Percentiles rank a stretch among this genome's conserved stretches.
Evolutionary conservation across 352 stramenopile genomes (phyloP).

Genomic region (Pythium dissimile): DNA sequence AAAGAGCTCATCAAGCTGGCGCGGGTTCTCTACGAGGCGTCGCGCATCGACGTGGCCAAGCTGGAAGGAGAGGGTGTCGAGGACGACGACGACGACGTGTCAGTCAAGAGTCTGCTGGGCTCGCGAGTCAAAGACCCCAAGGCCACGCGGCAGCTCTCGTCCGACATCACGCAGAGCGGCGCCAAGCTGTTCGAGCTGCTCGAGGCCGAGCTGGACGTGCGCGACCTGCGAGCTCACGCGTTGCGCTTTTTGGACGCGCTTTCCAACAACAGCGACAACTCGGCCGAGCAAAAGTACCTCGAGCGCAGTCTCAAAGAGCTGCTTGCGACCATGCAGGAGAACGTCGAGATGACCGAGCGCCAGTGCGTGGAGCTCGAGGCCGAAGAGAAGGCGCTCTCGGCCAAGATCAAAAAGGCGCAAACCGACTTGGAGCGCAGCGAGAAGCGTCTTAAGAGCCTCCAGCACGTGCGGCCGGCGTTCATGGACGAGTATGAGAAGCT

Average conservation of each 20-base stretch:
- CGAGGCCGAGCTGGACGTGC: conserved; percentile 87
- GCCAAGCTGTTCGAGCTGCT: conserved; percentile 92
- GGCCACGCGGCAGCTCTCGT: conserved; percentile 85
- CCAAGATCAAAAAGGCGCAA: conserved; percentile 94
- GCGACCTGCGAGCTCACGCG: conserved; percentile 71
- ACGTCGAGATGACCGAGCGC: conserved; percentile 80
- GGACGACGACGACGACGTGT: conserved; percentile 75
- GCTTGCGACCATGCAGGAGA: conserved; percentile 76
- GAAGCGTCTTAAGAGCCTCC: conserved; percentile 91
- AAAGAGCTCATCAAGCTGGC: conserved; percentile 96
- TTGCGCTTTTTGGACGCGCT: conserved; percentile 92
- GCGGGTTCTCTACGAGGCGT: conserved; percentile 89
- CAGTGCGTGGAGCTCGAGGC: conserved; percentile 91
- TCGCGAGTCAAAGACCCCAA: conserved; percentile 88
- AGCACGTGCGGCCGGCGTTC: conserved; percentile 93
- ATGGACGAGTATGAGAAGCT: conserved; percentile 98
- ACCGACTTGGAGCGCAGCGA: conserved; percentile 94
- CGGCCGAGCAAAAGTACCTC: conserved; percentile 84
- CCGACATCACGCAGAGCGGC: conserved; percentile 92
- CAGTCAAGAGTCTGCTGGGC: conserved; percentile 62
- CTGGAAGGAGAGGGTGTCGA: conserved; percentile 39
- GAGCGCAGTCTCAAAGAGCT: conserved; percentile 81
- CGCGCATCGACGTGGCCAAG: conserved; percentile 55
- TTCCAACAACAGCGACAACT: conserved; percentile 81
- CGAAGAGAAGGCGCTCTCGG: conserved; percentile 87